Evolutionary conservation across 352 stramenopile genomes (phyloP), one percentile per base, ranked within the genome.

Genomic region (Pythium rhizo-oryzae): DNA sequence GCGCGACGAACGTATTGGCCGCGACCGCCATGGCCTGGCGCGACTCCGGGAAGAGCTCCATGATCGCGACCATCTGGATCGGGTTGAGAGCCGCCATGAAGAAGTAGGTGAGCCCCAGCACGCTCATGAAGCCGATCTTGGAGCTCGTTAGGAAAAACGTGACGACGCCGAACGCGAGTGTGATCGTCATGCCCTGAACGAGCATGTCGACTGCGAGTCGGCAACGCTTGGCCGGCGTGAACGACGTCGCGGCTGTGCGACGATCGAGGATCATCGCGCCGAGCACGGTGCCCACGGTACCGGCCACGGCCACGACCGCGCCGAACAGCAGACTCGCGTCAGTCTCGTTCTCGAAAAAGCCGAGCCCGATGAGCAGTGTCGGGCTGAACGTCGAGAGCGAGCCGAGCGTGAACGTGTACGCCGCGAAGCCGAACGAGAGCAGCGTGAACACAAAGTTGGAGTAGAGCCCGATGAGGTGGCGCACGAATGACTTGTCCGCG

Each of bases 1-100:
- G 95, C 43, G 97, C 94, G 33, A 96, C 66, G 11, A 99, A 71
- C 46, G 87, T 97, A 72, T 95, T 96, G 35, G 97, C 82, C 2
- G 89, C 93, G 54, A 97, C 81, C 19, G 91, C 90, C 79, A 98
- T 96, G 0, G 92, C 78, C 35, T 93, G 87, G 44, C 92, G 81
- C 16, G 78, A 86, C 66, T 84, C 79, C 15, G 93, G 85, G 56
- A 98, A 97, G 1, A 92, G 78, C 52, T 97, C 78, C 65, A 99
- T 91, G 35, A 97, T 79, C 19, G 80, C 82, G 56, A 97, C 85
- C 59, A 89, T 97, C 57, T 94, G 87, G 15, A 82, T 82, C 9
- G 89, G 76, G n/a, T 82, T 91, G 15, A 90, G 67, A 23, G 78
- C 80, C 33, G 91, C 96, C 56, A 97, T 80, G 46, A 79, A 87